Evolutionary conservation across 2,329 filamentous ascomycete species (phyloP).

Genomic region (Geoglossum cookeanum): DNA sequence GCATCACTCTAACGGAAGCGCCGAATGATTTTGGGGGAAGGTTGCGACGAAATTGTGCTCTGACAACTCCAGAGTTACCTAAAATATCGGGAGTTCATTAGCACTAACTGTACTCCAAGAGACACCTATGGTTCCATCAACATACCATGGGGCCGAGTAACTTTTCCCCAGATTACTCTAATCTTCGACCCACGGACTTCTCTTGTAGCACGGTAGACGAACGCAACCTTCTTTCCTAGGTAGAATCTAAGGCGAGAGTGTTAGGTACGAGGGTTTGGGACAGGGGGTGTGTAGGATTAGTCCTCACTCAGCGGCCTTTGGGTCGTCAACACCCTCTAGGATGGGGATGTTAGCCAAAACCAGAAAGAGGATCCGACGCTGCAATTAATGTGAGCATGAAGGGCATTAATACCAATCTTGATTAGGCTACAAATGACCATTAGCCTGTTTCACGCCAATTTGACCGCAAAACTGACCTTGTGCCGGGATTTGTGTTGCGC

Average conservation of each 20-base stretch:
- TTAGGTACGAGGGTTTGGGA: constrained; percentile 8
- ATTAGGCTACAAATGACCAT: constrained; percentile 43
- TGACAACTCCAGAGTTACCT: constrained; percentile 97
- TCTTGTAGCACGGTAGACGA: constrained; percentile 90
- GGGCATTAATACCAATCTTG: constrained; percentile 43
- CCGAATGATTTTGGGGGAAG: constrained; percentile 94
- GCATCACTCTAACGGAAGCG: constrained; percentile 88
- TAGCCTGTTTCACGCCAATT: constrained; percentile 10
- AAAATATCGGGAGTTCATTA: constrained; percentile 4
- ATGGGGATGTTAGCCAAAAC: neutral
- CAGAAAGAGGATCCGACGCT: neutral
- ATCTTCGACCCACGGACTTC: constrained; percentile 97
- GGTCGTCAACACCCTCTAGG: constrained; percentile 75
- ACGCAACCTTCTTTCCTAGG: constrained; percentile 95
- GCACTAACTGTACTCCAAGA: neutral
- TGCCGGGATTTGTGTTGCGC: constrained; percentile 77
- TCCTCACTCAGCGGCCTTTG: constrained; percentile 65
- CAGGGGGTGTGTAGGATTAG: neutral
- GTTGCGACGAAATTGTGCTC: constrained; percentile 91
- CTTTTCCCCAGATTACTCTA: constrained; percentile 97
- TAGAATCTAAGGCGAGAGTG: constrained; percentile 50
- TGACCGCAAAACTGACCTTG: constrained; percentile 27
- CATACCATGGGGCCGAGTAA: constrained; percentile 85
- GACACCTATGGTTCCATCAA: constrained; percentile 9
- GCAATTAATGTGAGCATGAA: neutral